Evolutionary conservation across 495 filamentous ascomycete species (phyloP).

Genomic region (Neurospora cerealis): DNA sequence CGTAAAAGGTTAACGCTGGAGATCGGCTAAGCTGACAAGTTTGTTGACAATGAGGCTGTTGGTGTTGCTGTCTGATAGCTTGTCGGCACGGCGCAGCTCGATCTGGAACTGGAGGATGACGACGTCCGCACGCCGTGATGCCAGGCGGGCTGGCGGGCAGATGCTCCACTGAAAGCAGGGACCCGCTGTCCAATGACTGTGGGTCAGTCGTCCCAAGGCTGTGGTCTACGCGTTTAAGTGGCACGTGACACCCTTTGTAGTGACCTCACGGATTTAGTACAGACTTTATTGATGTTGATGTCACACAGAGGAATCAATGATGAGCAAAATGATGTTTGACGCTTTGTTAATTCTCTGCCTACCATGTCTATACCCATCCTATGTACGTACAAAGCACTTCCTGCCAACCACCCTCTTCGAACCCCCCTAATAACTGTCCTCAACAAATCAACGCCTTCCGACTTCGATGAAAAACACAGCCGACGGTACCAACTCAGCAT

Average conservation of each 20-base stretch:
- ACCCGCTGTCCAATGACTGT: neutral
- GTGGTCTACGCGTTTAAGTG: neutral
- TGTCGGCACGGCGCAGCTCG: neutral
- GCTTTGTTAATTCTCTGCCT: neutral
- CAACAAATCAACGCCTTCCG: neutral
- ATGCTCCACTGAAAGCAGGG: neutral
- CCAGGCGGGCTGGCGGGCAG: neutral
- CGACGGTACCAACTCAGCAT: neutral
- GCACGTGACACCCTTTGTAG: slow-evolving; percentile 1
- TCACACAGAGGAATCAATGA: too few species aligned
- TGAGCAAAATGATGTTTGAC: neutral
- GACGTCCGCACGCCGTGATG: neutral
- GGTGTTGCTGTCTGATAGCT: neutral
- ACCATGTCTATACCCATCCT: neutral
- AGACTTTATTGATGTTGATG: neutral
- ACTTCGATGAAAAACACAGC: neutral
- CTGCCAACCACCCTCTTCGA: neutral
- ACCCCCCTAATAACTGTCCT: neutral
- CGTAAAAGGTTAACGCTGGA: neutral
- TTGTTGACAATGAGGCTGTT: neutral
- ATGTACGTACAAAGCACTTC: neutral
- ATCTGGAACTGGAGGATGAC: neutral
- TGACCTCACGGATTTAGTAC: neutral
- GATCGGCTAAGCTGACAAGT: neutral
- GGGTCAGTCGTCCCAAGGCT: neutral